Evolutionary conservation across 306 rosid genomes (phyloP).

Genomic region (Cucurbita moschata): DNA sequence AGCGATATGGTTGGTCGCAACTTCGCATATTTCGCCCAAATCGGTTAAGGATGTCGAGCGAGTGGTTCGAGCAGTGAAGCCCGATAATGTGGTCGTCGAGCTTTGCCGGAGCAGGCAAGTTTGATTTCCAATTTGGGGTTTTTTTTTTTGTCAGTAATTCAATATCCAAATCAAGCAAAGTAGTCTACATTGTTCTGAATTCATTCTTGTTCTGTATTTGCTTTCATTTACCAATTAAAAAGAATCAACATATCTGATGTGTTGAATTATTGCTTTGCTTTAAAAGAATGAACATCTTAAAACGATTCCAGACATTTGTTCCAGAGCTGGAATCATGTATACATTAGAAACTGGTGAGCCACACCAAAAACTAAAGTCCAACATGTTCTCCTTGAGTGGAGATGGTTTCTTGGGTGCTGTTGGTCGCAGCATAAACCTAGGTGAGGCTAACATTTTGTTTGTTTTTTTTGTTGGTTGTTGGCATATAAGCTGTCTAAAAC

Average conservation of each 20-base stretch:
- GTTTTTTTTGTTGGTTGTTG: neutral
- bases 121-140: neutral
- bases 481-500: neutral
- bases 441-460: slow-evolving; percentile 21
- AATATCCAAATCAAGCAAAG: neutral
- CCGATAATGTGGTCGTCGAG: slow-evolving; percentile 77
- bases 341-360: slow-evolving; percentile 30
- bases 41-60: slow-evolving; percentile 64
- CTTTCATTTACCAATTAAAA: too few relatives aligned
- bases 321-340: slow-evolving; percentile 97
- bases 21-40: slow-evolving; percentile 42
- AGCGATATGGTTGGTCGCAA: slow-evolving; percentile 56
- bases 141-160: neutral
- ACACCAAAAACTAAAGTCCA: slow-evolving; percentile 44
- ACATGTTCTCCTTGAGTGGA: slow-evolving; percentile 77
- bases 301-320: slow-evolving; percentile 49
- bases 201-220: too few relatives aligned
- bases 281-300: slow-evolving; percentile 27
- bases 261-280: neutral
- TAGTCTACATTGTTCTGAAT: neutral
- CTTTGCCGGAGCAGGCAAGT: slow-evolving; percentile 89
- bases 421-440: slow-evolving; percentile 82
- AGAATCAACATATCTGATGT: neutral
- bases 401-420: slow-evolving; percentile 72
- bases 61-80: slow-evolving; percentile 44